Base-by-base conservation (phyloP, 192 early-diverging fungal species). In the Coemansia sp. region DNA sequence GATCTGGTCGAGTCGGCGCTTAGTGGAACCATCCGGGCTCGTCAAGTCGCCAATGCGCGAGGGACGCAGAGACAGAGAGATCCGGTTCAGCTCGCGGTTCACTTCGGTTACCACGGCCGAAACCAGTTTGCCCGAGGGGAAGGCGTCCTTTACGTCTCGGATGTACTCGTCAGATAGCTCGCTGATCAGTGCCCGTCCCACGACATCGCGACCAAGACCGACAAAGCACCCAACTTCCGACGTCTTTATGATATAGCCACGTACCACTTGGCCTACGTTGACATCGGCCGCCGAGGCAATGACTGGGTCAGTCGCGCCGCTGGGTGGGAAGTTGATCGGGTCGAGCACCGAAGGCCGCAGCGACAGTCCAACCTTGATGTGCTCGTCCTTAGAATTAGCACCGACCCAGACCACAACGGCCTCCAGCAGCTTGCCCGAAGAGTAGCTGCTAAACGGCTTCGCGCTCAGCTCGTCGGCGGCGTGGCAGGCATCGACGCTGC, bases 141-240 rank as follows among this genome's bases (percentile, higher is more conserved):
- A 92, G 7, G 86, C 80, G 13, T 55, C 67, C 79, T 91, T 89
- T 86, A 94, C 94, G 65, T 97, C 92, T 64, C 92, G 92, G 43
- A 97, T 74, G 62, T 86, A 97, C 32, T 87, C 89, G 82, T 97
- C 94, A 3, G 89, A 91, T 15, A 98, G 64, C 65, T 97, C 89
- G 34, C 89, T 82, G 68, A 98, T 95, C 76, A 93, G 88, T 40
- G 94, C 93, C 59, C 93, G 89, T 16, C 83, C 96, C 61, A 74
- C 73, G 24, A 91, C 39, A 10, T 81, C 70, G 59, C 81, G 87
- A 43, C 85, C 86, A 30, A 96, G 75, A 16, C 78, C 58, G 22
- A 98, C 84, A 75, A 98, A 95, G 58, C 89, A 76, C 63, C 90
- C 89, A 38, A 83, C 84, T n/a, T 92, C 85, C 2, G 86, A 85